Base-by-base conservation (phyloP, 2,329 filamentous ascomycete species). In the Phaeosphaeriaceae sp. region DNA sequence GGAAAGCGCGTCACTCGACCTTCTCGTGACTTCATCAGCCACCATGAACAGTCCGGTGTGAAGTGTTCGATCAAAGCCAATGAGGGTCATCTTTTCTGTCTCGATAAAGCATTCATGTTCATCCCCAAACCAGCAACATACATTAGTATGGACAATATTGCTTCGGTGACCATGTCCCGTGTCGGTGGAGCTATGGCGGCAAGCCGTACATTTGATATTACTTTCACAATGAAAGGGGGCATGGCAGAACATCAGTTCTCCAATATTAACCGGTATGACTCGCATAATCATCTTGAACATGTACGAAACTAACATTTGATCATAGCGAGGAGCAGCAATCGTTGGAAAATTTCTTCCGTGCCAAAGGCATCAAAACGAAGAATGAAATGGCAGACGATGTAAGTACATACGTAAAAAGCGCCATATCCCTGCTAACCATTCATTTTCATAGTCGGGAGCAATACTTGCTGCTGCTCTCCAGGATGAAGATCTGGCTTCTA, bases 11-110 rank as follows among this genome's bases (percentile, higher is more conserved):
- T 99, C 52, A 92, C 92, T 21, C 90, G 89, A 54, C 94, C 94
- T 2, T 94, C 92, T 39, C 93, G 93, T 75, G 92, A 97, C 74
- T 99, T 99, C 76, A 83, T 87, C 70, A 95, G 89, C 61, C 94
- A 97, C 77, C 92, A 96, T 72, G 86, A 89, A 66, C 92, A 97
- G 74, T 90, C 87, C 61, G 94, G 94, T 50, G 95, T 99, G 76
- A 99, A 99, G 78, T 99, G 94, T 76, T 96, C 92, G n/a, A 97
- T 99, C 84, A 99, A 99, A 78, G 95, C 95, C 45, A 97, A 95
- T 74, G 94, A 99, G 77, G 94, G 95, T 52, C 92, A 96, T 70
- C 80, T 99, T 42, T 99, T 96, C 83, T 97, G 92, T 73, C 79
- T 99, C 61, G 94, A 99, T 76, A 97, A 97, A 77, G 93, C 92